Evolutionary conservation across 768 basidiomycete species (phyloP).

Genomic region (Dacryopinax primogenitus): DNA sequence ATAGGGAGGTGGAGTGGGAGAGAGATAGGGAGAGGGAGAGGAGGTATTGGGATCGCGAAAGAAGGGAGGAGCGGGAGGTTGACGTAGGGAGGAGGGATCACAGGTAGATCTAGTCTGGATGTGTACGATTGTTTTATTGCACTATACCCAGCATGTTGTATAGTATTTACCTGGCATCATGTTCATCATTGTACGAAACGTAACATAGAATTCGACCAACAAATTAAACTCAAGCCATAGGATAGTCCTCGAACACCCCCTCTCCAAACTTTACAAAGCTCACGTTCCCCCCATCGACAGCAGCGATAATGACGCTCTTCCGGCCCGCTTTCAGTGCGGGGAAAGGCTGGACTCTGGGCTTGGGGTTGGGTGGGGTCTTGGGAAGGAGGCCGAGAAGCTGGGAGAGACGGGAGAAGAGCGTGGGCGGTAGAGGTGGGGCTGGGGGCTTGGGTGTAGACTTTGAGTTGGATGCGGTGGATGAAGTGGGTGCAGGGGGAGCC

Average conservation of each 20-base stretch:
- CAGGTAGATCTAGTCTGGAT: too few species aligned
- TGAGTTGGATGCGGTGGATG: conserved; percentile 11
- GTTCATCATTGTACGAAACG: not conserved
- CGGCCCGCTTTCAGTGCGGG: conserved; percentile 70
- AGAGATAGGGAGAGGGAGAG: not conserved
- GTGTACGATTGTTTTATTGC: too few species aligned
- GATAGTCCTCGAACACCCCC: conserved; percentile 74
- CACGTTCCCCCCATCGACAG: conserved; percentile 73
- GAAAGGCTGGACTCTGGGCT: conserved; percentile 49
- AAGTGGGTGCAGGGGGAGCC: conserved; percentile 22
- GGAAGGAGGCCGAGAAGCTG: conserved; percentile 22
- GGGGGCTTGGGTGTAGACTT: not conserved
- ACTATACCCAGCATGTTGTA: not conserved
- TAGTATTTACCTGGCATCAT: not conserved
- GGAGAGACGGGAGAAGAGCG: conserved; percentile 1
- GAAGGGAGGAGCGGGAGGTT: not conserved
- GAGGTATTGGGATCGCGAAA: not conserved
- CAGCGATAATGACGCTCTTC: conserved; percentile 72
- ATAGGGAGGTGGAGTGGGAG: not conserved
- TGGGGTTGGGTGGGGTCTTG: conserved; percentile 17
- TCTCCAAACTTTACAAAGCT: conserved; percentile 82
- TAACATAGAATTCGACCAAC: conserved; percentile 6
- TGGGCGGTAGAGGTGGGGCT: conserved; percentile 12
- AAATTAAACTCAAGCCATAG: conserved; percentile 37
- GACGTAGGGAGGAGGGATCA: not conserved